Conservation (phyloP, 768 basidiomycete species). For the Pulveroboletus frians region DNA sequence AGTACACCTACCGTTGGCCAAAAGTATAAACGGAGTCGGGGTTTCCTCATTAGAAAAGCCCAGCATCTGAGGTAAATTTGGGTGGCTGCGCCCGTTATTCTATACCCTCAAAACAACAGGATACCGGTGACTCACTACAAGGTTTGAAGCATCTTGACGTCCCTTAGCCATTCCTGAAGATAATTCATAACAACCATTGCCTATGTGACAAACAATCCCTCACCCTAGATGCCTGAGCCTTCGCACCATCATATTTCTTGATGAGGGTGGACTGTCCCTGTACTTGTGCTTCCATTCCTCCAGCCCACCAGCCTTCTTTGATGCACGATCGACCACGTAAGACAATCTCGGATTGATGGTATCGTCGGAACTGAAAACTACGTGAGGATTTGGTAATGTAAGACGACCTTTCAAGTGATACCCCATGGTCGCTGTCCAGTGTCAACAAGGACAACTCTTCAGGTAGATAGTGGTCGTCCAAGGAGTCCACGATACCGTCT, state of each 20-base stretch:
- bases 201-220: not conserved
- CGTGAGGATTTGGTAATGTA: constrained; percentile 3
- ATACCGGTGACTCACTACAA: constrained; percentile 36
- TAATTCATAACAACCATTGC: not conserved
- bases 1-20: constrained; percentile 39
- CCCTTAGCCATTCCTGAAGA: constrained; percentile 42
- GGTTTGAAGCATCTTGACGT: constrained; percentile 47
- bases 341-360: constrained; percentile 45
- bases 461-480: constrained; percentile 21
- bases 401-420: constrained; percentile 8
- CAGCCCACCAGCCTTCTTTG: constrained; percentile 46
- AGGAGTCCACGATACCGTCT: constrained; percentile 7
- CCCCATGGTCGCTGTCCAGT: constrained; percentile 33
- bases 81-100: constrained; percentile 33
- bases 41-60: constrained; percentile 44
- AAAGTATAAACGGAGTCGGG: constrained; percentile 46
- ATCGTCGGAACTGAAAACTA: constrained; percentile 36
- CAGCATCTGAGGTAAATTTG: constrained; percentile 49
- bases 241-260: constrained; percentile 41
- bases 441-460: constrained; percentile 18
- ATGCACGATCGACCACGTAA: constrained; percentile 34
- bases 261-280: constrained; percentile 38
- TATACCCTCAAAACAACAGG: not conserved
- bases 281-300: constrained; percentile 37
- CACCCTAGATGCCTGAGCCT: constrained; percentile 32